Conservation (phyloP, 305 asterid species). For the Plantago coronopus region DNA sequence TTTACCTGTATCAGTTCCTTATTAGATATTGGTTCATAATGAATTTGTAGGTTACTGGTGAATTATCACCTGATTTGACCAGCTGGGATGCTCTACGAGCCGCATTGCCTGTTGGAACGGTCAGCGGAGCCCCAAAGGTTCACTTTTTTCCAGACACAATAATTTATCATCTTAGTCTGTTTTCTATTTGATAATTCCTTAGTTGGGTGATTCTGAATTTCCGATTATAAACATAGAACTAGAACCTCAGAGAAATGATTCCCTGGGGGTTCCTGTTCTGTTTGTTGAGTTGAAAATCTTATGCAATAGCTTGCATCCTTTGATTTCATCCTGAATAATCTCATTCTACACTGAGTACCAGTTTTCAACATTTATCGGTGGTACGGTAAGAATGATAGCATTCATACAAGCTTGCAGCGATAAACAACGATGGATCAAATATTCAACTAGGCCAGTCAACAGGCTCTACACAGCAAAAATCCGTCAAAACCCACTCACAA, state of each 20-base stretch:
- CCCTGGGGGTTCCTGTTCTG: no score
- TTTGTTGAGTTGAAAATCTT: no score
- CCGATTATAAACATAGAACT: not conserved
- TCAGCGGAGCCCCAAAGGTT: slow-evolving; percentile 99
- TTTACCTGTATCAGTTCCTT: slow-evolving; percentile 2
- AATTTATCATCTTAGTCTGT: not conserved
- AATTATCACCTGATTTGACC: slow-evolving; percentile 59
- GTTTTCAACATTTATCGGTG: no score
- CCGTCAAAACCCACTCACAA: no score
- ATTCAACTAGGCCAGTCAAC: no score
- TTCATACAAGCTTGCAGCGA: no score
- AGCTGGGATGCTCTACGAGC: slow-evolving; percentile 97
- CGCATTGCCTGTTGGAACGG: slow-evolving; percentile 98
- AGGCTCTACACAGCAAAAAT: no score
- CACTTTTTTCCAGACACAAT: slow-evolving; percentile 10
- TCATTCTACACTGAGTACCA: no score
- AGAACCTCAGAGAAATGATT: not conserved
- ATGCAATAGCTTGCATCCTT: no score
- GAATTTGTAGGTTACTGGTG: slow-evolving; percentile 76
- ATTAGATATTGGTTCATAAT: slow-evolving; percentile 13
- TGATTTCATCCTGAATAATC: no score
- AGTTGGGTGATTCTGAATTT: not conserved
- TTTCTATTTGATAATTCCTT: not conserved
- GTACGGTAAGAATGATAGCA: no score
- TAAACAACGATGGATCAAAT: no score